Conservation (phyloP, 2,329 filamentous ascomycete species). For the Scedosporium dehoogii region DNA sequence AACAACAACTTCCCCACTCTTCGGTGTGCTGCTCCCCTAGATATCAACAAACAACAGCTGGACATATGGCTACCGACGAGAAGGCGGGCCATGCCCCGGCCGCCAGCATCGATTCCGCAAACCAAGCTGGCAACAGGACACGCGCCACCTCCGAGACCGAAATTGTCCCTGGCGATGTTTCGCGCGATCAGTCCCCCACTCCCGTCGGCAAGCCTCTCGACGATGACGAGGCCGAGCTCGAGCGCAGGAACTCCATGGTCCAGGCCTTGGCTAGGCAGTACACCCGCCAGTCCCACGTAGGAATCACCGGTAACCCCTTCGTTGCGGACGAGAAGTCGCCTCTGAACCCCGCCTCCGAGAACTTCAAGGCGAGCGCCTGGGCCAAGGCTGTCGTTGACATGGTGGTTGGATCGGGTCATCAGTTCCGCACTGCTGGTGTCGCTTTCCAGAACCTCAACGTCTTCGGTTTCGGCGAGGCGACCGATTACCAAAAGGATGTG, state of each 20-base stretch:
- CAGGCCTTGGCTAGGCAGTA: conserved; percentile 46
- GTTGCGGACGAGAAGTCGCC: conserved; percentile 35
- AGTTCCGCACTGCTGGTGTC: conserved; percentile 53
- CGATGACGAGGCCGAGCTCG: conserved; percentile 33
- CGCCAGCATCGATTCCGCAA: conserved; percentile 8
- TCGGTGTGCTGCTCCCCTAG: neutral
- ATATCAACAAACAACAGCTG: conserved; percentile 6
- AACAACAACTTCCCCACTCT: neutral
- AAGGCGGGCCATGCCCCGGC: conserved; percentile 17
- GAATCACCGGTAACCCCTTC: conserved; percentile 38
- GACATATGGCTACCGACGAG: conserved; percentile 16
- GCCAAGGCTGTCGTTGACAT: conserved; percentile 47
- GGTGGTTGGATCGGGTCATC: conserved; percentile 39
- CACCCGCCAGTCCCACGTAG: conserved; percentile 34
- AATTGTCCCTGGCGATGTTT: conserved; percentile 16
- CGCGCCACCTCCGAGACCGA: conserved; percentile 27
- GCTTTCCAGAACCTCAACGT: conserved; percentile 59
- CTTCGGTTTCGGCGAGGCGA: conserved; percentile 55
- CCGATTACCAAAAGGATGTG: conserved; percentile 63
- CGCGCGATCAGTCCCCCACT: conserved; percentile 11
- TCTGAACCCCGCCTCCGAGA: conserved; percentile 40
- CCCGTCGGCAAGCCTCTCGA: conserved; percentile 14
- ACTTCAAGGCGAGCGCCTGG: conserved; percentile 49
- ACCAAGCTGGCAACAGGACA: conserved; percentile 20
- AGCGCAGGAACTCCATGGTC: conserved; percentile 40